Conservation (phyloP, 331 rosid species). For the Acacia pycnantha region DNA sequence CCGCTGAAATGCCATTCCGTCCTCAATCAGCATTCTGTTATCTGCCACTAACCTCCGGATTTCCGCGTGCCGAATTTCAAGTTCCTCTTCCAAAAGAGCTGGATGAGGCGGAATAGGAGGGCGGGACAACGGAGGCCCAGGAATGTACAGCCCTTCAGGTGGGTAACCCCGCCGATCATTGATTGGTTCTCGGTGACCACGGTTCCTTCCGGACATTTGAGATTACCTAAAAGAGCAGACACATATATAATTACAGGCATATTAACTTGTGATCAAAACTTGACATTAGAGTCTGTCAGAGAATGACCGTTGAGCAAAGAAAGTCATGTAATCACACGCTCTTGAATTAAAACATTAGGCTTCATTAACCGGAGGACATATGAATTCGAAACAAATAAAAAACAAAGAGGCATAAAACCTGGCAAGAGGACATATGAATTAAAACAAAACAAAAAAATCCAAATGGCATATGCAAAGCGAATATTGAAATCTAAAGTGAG, state of each 20-base stretch:
- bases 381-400: not conserved
- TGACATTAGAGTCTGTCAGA: not conserved
- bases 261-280: not conserved
- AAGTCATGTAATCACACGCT: not conserved
- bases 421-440: not conserved
- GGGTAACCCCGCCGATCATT: slow-evolving; percentile 15
- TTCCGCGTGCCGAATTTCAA: slow-evolving; percentile 67
- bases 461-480: not conserved
- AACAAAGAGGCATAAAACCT: not conserved
- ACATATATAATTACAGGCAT: not conserved
- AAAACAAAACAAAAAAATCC: not conserved
- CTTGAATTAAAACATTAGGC: not conserved
- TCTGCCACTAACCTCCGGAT: slow-evolving; percentile 63
- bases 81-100: slow-evolving; percentile 73
- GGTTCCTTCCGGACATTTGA: slow-evolving; percentile 18
- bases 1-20: slow-evolving; percentile 58
- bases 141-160: slow-evolving; percentile 9
- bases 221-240: not conserved
- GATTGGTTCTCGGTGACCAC: slow-evolving; percentile 16
- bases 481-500: not conserved
- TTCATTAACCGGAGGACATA: not conserved
- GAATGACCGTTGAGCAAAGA: not conserved
- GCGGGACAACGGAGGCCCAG: slow-evolving; percentile 18
- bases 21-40: slow-evolving; percentile 71
- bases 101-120: slow-evolving; percentile 58